These are phyloP conservation scores for Teratosphaeria viscida DNA, from an alignment of 2,329 filamentous ascomycete genomes.

Conservation along the genomic window DNA sequence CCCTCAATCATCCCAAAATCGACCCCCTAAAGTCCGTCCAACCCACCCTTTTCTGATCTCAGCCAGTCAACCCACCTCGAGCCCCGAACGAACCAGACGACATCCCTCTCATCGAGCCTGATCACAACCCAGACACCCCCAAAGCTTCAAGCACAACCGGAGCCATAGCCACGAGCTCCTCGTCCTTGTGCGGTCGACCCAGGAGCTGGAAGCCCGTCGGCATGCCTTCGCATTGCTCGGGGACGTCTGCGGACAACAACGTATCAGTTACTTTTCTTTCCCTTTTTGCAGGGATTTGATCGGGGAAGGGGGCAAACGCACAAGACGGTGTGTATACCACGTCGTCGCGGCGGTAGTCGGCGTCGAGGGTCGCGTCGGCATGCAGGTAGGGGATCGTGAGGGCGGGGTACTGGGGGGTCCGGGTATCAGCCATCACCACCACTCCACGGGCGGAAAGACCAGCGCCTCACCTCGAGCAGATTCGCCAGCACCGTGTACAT, in stretches of 20 bases:
- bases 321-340: constrained; percentile 18
- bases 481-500: constrained; percentile 44
- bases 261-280: background rate
- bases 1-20: no score
- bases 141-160: constrained; percentile 14
- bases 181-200: constrained; percentile 25
- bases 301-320: constrained; percentile 19
- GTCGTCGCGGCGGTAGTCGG: constrained; percentile 1
- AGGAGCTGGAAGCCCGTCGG: constrained; percentile 27
- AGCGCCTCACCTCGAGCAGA: constrained; percentile 3
- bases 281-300: background rate
- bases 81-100: no score
- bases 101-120: no score
- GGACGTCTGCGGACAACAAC: constrained; percentile 19
- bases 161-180: constrained; percentile 26
- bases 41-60: no score
- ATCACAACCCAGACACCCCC: background rate
- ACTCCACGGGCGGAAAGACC: background rate
- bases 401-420: background rate
- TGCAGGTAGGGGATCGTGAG: constrained; percentile 12
- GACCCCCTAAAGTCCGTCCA: no score
- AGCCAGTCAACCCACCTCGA: no score
- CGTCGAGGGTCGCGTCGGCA: constrained; percentile 27
- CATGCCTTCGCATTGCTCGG: constrained; percentile 26
- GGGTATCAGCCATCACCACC: background rate